Percentiles rank a stretch among this genome's conserved stretches.
Evolutionary conservation across 1,284 basidiomycete species (phyloP).

Genomic region (Heterobasidion irregulare): DNA sequence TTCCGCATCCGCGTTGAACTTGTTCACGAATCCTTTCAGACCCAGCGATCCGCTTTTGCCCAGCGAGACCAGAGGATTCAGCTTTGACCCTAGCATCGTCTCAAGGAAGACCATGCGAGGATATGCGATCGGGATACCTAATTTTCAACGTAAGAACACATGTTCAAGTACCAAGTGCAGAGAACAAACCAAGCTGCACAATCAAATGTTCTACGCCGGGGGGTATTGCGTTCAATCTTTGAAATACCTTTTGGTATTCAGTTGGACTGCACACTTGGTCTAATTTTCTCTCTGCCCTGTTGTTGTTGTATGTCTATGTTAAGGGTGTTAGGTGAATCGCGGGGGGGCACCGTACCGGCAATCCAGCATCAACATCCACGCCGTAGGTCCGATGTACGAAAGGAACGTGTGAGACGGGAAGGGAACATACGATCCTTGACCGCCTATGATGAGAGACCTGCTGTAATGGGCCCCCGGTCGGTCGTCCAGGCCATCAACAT

Average conservation of each 20-base stretch:
- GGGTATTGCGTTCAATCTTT: constrained; percentile 51
- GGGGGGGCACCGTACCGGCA: constrained; percentile 52
- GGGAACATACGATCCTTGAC: constrained; percentile 67
- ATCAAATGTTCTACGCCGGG: constrained; percentile 70
- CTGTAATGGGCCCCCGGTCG: constrained; percentile 50
- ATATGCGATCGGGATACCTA: constrained; percentile 78
- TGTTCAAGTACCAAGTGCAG: background rate
- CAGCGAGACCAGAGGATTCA: constrained; percentile 75
- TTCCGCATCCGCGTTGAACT: constrained; percentile 88
- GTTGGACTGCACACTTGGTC: constrained; percentile 67
- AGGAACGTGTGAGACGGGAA: constrained; percentile 79
- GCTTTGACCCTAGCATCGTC: constrained; percentile 66
- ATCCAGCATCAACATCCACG: constrained; percentile 73
- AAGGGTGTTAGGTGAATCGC: background rate
- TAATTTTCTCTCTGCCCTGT: constrained; percentile 79
- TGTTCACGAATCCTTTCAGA: constrained; percentile 78
- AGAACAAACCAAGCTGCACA: constrained; percentile 58
- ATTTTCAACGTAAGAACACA: background rate
- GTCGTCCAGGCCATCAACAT: constrained; percentile 67
- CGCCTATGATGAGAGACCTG: constrained; percentile 71
- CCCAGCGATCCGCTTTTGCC: constrained; percentile 58
- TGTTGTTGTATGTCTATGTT: background rate
- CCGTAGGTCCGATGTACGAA: constrained; percentile 63
- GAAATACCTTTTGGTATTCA: constrained; percentile 72
- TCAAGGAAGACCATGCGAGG: constrained; percentile 91